Evolutionary conservation across 257 asterid species (phyloP), one percentile per base, ranked within the genome.

Genomic region (Euphrasia confusa): DNA sequence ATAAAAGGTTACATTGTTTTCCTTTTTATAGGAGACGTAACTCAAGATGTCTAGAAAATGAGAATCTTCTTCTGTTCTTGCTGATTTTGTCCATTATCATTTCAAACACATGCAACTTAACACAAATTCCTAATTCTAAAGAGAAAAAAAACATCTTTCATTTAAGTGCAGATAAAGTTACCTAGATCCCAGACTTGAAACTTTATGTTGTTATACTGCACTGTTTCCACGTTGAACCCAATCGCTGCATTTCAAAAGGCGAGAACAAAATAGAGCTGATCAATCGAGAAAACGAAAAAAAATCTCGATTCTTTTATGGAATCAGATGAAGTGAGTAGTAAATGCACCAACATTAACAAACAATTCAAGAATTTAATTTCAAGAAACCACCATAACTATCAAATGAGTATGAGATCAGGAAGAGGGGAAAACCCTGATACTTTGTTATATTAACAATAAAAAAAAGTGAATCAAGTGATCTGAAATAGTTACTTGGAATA

Each of bases 121-220:
- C 30, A 42, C 48, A 56, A 13, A 9, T 2, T 27, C 61, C 26
- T 37, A 39, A 45, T 26, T 40, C 48, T 15, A 39, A 63, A 33
- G 27, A 62, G 47, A 14, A 27, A 9, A 28, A 28, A 63, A 47
- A 5, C 0, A 37, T 33, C 58, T 24, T 14, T 39, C 4, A 27
- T 5, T 11, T 3, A 33, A 37, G 18, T n/a, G 71, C 49, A 54
- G 44, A 60, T 8, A 50, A 28, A 24, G 26, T 49, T 84, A 85
- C 96, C 98, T 55, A 91, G 90, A 84, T 91, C 98, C 96, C 95
- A 88, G 49, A 88, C 96, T 83, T 87, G 95, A 78, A 90, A 87
- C 83, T 90, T 90, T 42, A 90, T 85, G 69, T 85, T 85, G 72
- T 88, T 91, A 68, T 91, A 81, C 80, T 86, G 96, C 82, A 91